Evolutionary conservation across 805 yeast species (phyloP).

Genomic region (Candida odintsovae): DNA sequence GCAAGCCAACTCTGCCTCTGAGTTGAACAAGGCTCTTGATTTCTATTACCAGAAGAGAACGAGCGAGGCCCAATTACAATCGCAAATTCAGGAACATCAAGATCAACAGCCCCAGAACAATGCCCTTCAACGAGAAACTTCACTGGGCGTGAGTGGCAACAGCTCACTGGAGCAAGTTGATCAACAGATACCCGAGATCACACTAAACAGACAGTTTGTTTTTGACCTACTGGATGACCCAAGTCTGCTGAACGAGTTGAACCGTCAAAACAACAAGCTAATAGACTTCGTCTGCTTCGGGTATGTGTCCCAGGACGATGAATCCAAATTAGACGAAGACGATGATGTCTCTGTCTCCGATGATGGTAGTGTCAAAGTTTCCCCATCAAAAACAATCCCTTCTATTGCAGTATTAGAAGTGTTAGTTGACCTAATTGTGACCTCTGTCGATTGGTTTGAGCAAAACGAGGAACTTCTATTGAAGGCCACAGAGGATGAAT

Average conservation of each 20-base stretch:
- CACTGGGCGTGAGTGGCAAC: neutral
- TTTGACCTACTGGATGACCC: slow-evolving; percentile 32
- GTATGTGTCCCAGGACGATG: slow-evolving; percentile 23
- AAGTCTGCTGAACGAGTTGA: slow-evolving; percentile 31
- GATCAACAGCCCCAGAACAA: neutral
- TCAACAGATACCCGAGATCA: slow-evolving; percentile 4
- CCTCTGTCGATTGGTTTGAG: slow-evolving; percentile 35
- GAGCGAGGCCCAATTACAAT: slow-evolving; percentile 2
- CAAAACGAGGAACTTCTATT: slow-evolving; percentile 14
- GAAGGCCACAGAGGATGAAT: slow-evolving; percentile 2
- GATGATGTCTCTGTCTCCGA: neutral
- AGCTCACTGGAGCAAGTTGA: slow-evolving; percentile 2
- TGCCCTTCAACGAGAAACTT: neutral
- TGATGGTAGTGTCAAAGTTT: neutral
- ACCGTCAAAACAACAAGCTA: slow-evolving; percentile 35
- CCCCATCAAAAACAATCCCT: neutral
- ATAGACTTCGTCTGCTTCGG: slow-evolving; percentile 48
- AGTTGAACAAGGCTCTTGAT: slow-evolving; percentile 34
- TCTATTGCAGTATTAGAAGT: slow-evolving; percentile 38
- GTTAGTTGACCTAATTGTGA: slow-evolving; percentile 36
- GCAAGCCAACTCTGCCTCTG: slow-evolving; percentile 26
- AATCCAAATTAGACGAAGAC: neutral
- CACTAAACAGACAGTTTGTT: slow-evolving; percentile 26
- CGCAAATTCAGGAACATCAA: slow-evolving; percentile 2
- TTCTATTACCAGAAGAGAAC: slow-evolving; percentile 29